A percentile compares a stretch with the other conserved stretches of the same genome.
Conservation (phyloP, 1,139 yeast species). For the Hyphopichia khmerensis region DNA sequence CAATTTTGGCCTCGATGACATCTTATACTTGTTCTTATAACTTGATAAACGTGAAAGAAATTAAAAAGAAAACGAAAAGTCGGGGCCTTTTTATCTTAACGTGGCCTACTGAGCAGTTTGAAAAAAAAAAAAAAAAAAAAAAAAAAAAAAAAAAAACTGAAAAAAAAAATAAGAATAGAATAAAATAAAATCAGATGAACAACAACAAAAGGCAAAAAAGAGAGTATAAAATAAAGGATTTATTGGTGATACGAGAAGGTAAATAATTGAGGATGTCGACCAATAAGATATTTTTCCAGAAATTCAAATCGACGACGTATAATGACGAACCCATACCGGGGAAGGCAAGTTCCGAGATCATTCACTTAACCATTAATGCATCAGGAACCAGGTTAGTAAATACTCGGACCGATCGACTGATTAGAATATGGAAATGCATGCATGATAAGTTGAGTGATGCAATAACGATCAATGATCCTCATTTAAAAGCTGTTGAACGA, state of each 20-base stretch:
- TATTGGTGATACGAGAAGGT: too few species aligned
- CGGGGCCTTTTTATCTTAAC: background rate
- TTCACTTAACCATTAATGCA: conserved; percentile 31
- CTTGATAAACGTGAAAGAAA: too few species aligned
- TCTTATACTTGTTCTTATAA: too few species aligned
- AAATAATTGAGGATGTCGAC: background rate
- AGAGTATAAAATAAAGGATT: too few species aligned
- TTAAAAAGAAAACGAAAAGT: too few species aligned
- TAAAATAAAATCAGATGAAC: too few species aligned
- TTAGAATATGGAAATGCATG: conserved; percentile 42
- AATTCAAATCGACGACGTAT: conserved; percentile 18
- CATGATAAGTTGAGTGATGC: conserved; percentile 32
- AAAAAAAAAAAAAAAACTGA: background rate
- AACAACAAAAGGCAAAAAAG: too few species aligned
- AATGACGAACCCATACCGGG: conserved; percentile 31
- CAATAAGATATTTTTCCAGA: conserved; percentile 22
- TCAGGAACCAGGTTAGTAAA: conserved; percentile 46
- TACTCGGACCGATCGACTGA: conserved; percentile 45
- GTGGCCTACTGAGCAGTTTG: background rate
- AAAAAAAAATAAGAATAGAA: background rate
- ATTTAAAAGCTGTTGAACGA: conserved; percentile 45
- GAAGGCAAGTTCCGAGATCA: conserved; percentile 29
- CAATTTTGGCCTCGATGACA: conserved; percentile 47
- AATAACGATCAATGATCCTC: conserved; percentile 43
- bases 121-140: too few species aligned